A percentile compares a stretch with the other conserved stretches of the same genome.
Conservation (phyloP, 768 basidiomycete species). For the Lactarius trivialis region DNA sequence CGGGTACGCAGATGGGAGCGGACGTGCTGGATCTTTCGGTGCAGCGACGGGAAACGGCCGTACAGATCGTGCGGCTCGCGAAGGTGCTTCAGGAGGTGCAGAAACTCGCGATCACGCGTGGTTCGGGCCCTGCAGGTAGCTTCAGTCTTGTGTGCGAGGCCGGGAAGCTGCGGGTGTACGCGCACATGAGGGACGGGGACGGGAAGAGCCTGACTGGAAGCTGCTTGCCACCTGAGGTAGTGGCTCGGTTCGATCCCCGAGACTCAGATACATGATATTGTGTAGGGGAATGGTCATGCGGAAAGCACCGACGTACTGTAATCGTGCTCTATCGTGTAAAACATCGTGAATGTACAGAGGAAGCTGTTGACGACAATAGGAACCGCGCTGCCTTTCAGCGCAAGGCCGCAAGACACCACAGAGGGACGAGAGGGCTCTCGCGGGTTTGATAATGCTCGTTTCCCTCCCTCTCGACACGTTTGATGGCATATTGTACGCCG, state of each 20-base stretch:
- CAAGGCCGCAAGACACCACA: neutral
- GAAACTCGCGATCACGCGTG: conserved; percentile 9
- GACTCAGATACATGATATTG: neutral
- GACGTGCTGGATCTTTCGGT: neutral
- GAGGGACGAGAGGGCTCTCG: too few species aligned
- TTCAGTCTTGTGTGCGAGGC: conserved; percentile 11
- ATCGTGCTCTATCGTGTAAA: too few species aligned
- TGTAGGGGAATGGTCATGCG: too few species aligned
- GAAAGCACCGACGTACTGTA: neutral
- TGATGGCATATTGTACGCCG: too few species aligned
- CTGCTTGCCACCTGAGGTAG: too few species aligned
- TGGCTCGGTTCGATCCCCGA: neutral
- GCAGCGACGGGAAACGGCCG: too few species aligned
- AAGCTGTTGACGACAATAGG: too few species aligned
- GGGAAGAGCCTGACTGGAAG: too few species aligned
- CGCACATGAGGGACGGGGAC: neutral
- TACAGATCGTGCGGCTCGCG: conserved; percentile 10
- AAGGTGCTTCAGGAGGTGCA: conserved; percentile 10
- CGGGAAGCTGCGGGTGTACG: conserved; percentile 6
- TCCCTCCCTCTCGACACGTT: too few species aligned
- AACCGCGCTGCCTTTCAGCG: neutral
- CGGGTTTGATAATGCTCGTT: too few species aligned
- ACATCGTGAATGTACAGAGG: neutral
- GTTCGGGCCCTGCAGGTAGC: conserved; percentile 1
- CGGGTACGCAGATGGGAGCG: conserved; percentile 2